Evolutionary conservation across 1,284 basidiomycete species (phyloP), one percentile per base, ranked within the genome.

Genomic region (Baeospora myosura): DNA sequence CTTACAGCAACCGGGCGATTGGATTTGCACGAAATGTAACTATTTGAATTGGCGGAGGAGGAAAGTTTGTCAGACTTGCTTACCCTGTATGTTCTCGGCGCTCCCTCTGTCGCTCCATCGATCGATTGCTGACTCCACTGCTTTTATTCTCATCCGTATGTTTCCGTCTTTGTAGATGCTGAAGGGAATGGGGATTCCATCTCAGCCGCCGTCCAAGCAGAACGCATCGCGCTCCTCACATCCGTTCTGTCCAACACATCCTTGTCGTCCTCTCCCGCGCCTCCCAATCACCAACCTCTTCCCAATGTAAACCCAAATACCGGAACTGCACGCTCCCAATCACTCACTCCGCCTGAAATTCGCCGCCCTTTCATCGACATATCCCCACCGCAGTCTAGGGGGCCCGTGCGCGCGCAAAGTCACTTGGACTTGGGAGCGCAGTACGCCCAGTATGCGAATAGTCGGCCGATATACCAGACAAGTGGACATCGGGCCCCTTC

Each of bases 11-110:
- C 86, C 88, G 2, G 89, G 89, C n/a, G 88, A 92, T 64, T 92
- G 89, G 88, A 71, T 88, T 44, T 92, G 89, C 62, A 68, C 72
- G 44, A 84, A 81, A 56, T 91, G 89, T 60, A 81, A 82, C 54
- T 88, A 89, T 62, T 61, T 88, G 50, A 90, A 92, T 58, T 92
- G 88, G 88, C 69, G 88, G 46, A 65, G 89, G 41, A 67, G 88
- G 38, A 88, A 88, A 60, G 87, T 91, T 42, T 92, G 88, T 66
- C 87, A 91, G 69, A 88, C 85, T 8, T 91, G 88, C 62, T 79
- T 76, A 50, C 88, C 88, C 35, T 88, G 85, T 87, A 55, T 49
- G 78, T 71, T 37, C 38, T 40, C 45, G n/a, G 43, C 37, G 41
- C 49, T 20, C 29, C 44, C 42, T 44, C 38, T 43, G 42, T 36